Evolutionary conservation across 2,329 filamentous ascomycete genomes (phyloP).

Genomic region (Talaromyces sp.): DNA sequence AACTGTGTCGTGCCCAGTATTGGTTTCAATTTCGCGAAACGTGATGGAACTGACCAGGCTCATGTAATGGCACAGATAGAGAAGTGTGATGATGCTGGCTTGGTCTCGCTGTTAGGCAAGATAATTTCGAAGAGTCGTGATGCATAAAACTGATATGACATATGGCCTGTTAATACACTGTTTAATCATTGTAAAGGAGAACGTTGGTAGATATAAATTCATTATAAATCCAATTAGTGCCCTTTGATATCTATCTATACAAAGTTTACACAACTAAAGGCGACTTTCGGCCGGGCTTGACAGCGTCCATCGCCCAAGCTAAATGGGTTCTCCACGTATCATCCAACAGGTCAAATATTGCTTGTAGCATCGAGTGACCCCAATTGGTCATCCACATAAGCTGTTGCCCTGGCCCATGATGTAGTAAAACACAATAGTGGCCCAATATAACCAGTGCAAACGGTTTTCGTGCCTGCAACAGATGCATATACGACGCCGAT

Average conservation of each 20-base stretch:
- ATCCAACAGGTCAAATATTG: background rate
- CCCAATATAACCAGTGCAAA: background rate
- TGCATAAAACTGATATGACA: background rate
- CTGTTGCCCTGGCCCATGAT: background rate
- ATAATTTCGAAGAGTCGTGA: constrained; percentile 5
- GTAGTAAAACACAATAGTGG: background rate
- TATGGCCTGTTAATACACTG: background rate
- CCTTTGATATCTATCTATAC: background rate
- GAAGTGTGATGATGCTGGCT: constrained; percentile 21
- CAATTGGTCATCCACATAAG: background rate
- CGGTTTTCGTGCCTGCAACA: background rate
- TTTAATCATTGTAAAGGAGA: background rate
- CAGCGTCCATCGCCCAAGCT: background rate
- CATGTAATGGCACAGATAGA: constrained; percentile 1
- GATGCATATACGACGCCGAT: background rate
- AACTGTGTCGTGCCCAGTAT: constrained; percentile 42
- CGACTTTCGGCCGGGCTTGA: background rate
- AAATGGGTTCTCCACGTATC: background rate
- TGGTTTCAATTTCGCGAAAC: constrained; percentile 31
- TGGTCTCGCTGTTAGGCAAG: constrained; percentile 18
- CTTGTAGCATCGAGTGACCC: background rate
- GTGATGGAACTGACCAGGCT: constrained; percentile 9
- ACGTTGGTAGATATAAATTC: too few species aligned
- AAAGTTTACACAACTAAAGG: background rate
- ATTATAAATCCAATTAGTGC: too few species aligned